Conservation (phyloP, 345 rosid species). For the Acer negundo region DNA sequence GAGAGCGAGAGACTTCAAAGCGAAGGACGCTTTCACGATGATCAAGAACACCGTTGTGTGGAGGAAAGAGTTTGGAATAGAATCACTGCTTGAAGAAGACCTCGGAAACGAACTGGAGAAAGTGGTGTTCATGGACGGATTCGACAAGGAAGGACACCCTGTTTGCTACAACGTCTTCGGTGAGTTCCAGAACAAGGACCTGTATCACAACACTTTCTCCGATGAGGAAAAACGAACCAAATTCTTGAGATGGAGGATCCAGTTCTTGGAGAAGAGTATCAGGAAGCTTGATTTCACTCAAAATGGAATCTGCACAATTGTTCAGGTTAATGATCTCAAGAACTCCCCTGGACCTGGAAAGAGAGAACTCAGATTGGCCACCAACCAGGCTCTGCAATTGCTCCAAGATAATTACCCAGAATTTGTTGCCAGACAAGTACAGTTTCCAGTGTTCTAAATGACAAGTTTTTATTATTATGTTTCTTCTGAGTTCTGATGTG, state of each 20-base stretch:
- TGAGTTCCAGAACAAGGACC: conserved; percentile 86
- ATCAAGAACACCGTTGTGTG: conserved; percentile 69
- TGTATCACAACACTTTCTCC: conserved; percentile 68
- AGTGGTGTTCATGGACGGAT: conserved; percentile 87
- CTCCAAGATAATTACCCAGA: conserved; percentile 97
- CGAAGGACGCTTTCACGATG: conserved; percentile 71
- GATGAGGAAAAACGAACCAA: conserved; percentile 70
- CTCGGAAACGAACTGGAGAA: conserved; percentile 82
- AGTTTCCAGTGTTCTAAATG: too few species aligned
- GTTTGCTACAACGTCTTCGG: conserved; percentile 90
- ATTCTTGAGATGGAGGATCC: conserved; percentile 87
- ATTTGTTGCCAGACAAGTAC: conserved; percentile 90
- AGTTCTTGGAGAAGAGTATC: conserved; percentile 86
- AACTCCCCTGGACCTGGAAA: conserved; percentile 84
- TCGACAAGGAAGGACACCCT: conserved; percentile 80
- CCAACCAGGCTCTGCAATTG: conserved; percentile 74
- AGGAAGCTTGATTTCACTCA: conserved; percentile 83
- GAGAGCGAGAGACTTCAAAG: conserved; percentile 85
- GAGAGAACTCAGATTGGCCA: conserved; percentile 77
- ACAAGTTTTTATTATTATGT: too few species aligned
- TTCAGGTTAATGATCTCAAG: conserved; percentile 88
- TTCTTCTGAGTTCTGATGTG: not conserved
- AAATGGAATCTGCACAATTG: conserved; percentile 71
- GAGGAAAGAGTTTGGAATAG: conserved; percentile 72
- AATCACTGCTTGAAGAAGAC: conserved; percentile 64